Evolutionary conservation across 371 early-diverging fungal genomes (phyloP).

Genomic region (Mucor mucedo): DNA sequence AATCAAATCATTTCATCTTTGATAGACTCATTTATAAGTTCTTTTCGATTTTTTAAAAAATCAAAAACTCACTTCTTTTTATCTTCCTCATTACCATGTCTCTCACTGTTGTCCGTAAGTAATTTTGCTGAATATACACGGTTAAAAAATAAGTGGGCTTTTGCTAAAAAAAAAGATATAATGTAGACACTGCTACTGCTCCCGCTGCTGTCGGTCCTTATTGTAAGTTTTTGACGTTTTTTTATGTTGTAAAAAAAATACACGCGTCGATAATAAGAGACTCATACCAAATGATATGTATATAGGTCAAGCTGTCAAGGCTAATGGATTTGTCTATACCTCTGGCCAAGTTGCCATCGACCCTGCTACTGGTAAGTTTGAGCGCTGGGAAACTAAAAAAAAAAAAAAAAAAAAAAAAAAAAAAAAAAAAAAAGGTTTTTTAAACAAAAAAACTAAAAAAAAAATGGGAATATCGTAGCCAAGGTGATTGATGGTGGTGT

Average conservation of each 20-base stretch:
- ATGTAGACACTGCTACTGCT: slow-evolving; percentile 22
- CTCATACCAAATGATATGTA: neutral
- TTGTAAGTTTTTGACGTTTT: slow-evolving; percentile 16
- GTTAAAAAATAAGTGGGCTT: too few species aligned
- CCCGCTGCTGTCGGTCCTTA: slow-evolving; percentile 44
- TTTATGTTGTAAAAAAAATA: too few species aligned
- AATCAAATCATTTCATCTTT: slow-evolving; percentile 6
- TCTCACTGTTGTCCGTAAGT: slow-evolving; percentile 31
- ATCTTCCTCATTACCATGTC: slow-evolving; percentile 22
- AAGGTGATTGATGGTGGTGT: slow-evolving; percentile 46
- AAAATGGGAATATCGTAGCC: slow-evolving; percentile 18
- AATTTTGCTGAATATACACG: too few species aligned
- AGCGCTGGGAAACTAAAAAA: neutral
- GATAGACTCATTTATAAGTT: slow-evolving; percentile 4
- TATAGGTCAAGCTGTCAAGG: slow-evolving; percentile 64
- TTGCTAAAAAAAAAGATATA: too few species aligned
- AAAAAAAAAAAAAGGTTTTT: neutral
- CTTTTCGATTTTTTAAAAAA: neutral
- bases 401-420: too few species aligned
- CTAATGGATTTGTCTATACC: slow-evolving; percentile 73
- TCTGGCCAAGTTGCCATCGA: slow-evolving; percentile 70
- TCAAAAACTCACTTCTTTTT: neutral
- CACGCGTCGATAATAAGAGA: neutral
- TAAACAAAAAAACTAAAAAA: neutral
- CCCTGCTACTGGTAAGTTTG: slow-evolving; percentile 38